Evolutionary conservation across 208 protist species (phyloP).

Genomic region (Wallacemonas sp.): DNA sequence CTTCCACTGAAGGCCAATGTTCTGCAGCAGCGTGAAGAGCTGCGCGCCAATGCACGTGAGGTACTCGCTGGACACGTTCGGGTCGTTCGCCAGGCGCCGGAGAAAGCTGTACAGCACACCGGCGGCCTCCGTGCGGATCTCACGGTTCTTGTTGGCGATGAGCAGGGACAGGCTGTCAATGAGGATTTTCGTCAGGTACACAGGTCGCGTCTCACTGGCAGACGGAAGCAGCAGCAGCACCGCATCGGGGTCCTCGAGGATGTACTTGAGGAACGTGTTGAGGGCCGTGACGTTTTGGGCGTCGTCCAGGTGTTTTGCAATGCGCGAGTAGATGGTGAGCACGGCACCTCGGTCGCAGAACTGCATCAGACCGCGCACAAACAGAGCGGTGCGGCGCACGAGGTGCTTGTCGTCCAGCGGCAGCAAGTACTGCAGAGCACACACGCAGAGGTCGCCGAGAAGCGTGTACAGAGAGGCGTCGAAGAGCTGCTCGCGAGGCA

Average conservation of each 20-base stretch:
- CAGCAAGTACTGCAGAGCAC: slow-evolving; percentile 51
- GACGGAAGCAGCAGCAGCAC: slow-evolving; percentile 68
- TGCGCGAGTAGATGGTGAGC: slow-evolving; percentile 49
- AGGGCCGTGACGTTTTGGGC: slow-evolving; percentile 60
- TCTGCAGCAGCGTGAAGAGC: slow-evolving; percentile 59
- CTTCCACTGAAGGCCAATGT: slow-evolving; percentile 69
- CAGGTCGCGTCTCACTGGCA: slow-evolving; percentile 33
- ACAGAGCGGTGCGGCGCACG: slow-evolving; percentile 71
- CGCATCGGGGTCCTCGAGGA: slow-evolving; percentile 68
- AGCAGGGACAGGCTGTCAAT: slow-evolving; percentile 58
- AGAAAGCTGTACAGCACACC: slow-evolving; percentile 75
- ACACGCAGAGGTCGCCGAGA: slow-evolving; percentile 65
- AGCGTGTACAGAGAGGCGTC: slow-evolving; percentile 65
- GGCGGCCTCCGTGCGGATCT: slow-evolving; percentile 46
- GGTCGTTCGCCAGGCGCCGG: slow-evolving; percentile 60
- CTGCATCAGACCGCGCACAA: slow-evolving; percentile 68
- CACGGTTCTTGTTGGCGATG: slow-evolving; percentile 56
- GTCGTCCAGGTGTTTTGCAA: slow-evolving; percentile 65
- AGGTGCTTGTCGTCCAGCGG: slow-evolving; percentile 57
- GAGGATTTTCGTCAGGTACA: slow-evolving; percentile 75
- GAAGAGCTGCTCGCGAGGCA: slow-evolving; percentile 53
- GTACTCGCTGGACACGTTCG: slow-evolving; percentile 48
- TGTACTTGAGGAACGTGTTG: slow-evolving; percentile 66
- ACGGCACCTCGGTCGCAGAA: slow-evolving; percentile 77
- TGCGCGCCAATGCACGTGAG: slow-evolving; percentile 73